These are phyloP conservation scores for Canavalia gladiata DNA, from an alignment of 306 rosid genomes.

Conservation along the genomic window DNA sequence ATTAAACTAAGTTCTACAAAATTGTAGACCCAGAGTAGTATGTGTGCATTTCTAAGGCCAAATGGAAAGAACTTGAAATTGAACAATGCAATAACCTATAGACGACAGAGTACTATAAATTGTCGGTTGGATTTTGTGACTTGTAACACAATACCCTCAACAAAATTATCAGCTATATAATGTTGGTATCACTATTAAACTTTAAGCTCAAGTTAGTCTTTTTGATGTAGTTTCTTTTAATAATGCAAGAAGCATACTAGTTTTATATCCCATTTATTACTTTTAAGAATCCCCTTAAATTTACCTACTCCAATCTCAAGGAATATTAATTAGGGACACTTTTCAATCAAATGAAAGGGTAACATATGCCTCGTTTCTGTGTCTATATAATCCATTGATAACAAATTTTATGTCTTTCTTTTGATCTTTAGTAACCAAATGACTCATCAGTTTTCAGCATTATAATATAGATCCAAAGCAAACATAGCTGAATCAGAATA, in stretches of 20 bases:
- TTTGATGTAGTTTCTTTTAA: background rate
- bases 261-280: background rate
- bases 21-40: background rate
- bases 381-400: background rate
- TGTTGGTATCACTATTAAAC: background rate
- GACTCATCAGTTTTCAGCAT: background rate
- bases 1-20: too few species aligned
- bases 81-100: background rate
- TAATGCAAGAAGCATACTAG: background rate
- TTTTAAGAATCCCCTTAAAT: background rate
- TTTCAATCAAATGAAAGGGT: slow-evolving; percentile 12
- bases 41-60: background rate
- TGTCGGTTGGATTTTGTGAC: background rate
- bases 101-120: background rate
- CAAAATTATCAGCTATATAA: slow-evolving; percentile 24
- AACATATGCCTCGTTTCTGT: background rate
- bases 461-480: slow-evolving; percentile 8
- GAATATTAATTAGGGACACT: background rate
- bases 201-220: background rate
- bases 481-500: background rate
- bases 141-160: background rate
- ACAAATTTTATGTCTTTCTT: background rate
- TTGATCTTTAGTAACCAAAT: background rate
- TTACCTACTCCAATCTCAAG: background rate
- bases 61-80: slow-evolving; percentile 4